Base-by-base conservation (phyloP, 208 protist species). In the Leishmania guyanensis region DNA sequence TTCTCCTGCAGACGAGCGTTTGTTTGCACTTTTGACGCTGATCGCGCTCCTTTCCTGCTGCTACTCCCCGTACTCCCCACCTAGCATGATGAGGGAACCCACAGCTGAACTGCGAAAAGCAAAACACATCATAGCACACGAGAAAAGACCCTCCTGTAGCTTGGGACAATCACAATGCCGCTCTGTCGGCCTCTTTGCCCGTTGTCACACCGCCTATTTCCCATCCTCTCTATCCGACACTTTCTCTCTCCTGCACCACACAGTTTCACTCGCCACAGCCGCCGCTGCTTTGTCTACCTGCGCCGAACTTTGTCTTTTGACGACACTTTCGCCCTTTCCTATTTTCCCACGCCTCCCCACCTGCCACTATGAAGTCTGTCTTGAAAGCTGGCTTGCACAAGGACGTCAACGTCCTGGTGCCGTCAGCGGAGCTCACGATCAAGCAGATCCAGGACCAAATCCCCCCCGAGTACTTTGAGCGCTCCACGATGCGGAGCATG, bases 401-500 rank as follows among this genome's bases (percentile, higher is more conserved):
- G 82, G 89, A 95, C 62, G 84, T 92, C 36, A 77, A 92, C 60
- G 91, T 97, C 48, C 83, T 86, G 76, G 88, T 96, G 22, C 92
- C 94, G 22, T 86, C 92, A 26, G 77, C 87, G 36, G 79, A 89
- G 36, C 85, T 96, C 29, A 95, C 90, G 16, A 79, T 97, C 48
- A 88, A 92, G 68, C 78, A 96, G 72, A 94, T 97, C 77, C 90
- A 94, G 79, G 87, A 94, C 66, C 79, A 90, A 51, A 95, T 97
- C 39, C 92, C 94, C 6, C 73, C 87, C 48, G 83, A 92, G 80
- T 95, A 94, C 83, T 97, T 97, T 83, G 77, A 94, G 75, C 89
- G 91, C 33, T 90, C 81, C 60, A 79, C 82, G 20, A 29, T 78
- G 20, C 51, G 82, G 26, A 90, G 94, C 81, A 54, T 88, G 26